These are phyloP conservation scores for Lactifluus subvellereus DNA, from an alignment of 768 basidiomycete genomes.

Conservation along the genomic window DNA sequence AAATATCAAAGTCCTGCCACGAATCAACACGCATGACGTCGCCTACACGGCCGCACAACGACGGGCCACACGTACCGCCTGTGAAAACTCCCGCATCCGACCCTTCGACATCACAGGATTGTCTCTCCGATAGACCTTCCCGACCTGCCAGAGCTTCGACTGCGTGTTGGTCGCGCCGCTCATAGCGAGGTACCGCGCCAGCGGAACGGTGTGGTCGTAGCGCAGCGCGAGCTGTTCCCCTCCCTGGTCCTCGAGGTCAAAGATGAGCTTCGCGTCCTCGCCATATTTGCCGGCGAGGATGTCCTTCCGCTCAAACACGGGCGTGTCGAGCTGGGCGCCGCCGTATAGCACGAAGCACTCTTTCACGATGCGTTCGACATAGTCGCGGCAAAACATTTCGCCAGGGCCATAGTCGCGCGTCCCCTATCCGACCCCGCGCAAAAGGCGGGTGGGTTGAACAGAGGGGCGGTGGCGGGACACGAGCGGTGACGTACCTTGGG, in stretches of 20 bases:
- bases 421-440: constrained; percentile 45
- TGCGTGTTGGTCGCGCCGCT: constrained; percentile 69
- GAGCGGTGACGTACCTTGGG: constrained; percentile 66
- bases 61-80: constrained; percentile 59
- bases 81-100: constrained; percentile 96
- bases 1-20: constrained; percentile 87
- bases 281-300: constrained; percentile 95
- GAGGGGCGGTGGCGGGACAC: background rate
- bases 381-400: constrained; percentile 88
- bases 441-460: background rate
- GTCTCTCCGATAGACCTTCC: constrained; percentile 97
- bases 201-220: constrained; percentile 96
- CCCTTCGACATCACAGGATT: constrained; percentile 98
- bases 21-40: background rate
- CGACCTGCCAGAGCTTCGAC: constrained; percentile 92
- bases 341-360: constrained; percentile 86
- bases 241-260: constrained; percentile 95
- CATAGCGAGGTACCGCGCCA: constrained; percentile 95
- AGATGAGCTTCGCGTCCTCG: constrained; percentile 95
- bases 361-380: constrained; percentile 85
- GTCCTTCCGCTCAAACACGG: constrained; percentile 97
- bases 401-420: constrained; percentile 91
- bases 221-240: constrained; percentile 92
- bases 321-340: constrained; percentile 90
- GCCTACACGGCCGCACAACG: no score